Evolutionary conservation across 148 eudicot genomes (phyloP), one percentile per base, ranked within the genome.

Genomic region (Beta vulgaris): DNA sequence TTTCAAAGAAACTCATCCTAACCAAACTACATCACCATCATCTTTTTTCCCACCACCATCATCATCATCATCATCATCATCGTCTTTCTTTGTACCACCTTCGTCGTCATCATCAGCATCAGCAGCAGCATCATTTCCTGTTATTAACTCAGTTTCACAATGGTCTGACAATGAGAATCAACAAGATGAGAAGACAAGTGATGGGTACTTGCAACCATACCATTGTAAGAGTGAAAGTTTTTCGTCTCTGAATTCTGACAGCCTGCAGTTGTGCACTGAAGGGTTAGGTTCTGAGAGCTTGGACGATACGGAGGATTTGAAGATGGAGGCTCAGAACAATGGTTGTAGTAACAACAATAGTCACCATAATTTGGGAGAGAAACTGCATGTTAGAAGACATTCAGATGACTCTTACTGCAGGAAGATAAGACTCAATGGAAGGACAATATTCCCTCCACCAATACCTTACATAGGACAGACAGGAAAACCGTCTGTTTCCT

Each of bases 261-360:
- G 93, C 79, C 78, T 92, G 53, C 91, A 89, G 36, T 31, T 89
- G 2, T 95, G 98, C 81, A 95, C 98, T 0, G 97, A 95, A 75
- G 93, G 96, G 13, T 90, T 94, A 10, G 98, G 98, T 49, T 89
- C 90, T 9, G 98, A 94, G 72, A 92, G 97, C 85, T 82, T 75
- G 43, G 96, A 77, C 29, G 92, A 85, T 26, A 83, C 83, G 1
- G 98, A 90, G 78, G 90, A 90, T 35, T 36, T 76, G 79, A 79
- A 66, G 74, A 54, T 53, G 26, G 78, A 77, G 18, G 36, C 18
- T 21, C 31, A 32, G 19, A 44, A 46, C 9, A n/a, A n/a, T n/a
- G n/a, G n/a, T n/a, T n/a, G n/a, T n/a, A n/a, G n/a, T n/a, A n/a
- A n/a, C n/a, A 43, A 29, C 1, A 66, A 73, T 39, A 36, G 59